A percentile compares a stretch with the other conserved stretches of the same genome.
phyloP scores from a whole-genome alignment of 169 alveolate species.

The Plasmodium coatneyi region DNA sequence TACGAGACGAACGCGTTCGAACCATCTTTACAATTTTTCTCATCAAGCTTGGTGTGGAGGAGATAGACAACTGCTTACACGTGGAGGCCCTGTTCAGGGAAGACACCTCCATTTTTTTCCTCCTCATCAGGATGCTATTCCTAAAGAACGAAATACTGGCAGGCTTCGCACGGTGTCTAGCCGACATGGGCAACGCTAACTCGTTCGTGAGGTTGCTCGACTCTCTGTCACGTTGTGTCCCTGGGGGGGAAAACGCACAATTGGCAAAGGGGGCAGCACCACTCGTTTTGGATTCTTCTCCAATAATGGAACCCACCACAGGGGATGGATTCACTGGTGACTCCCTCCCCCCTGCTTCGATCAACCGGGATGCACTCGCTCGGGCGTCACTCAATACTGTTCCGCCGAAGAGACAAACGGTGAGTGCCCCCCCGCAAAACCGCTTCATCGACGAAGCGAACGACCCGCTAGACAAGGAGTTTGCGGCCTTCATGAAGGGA shows the following conservation, averaged over 20 bases:
- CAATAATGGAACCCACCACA: neutral
- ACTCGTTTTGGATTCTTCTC: neutral
- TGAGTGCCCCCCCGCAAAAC: neutral
- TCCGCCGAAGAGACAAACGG: neutral
- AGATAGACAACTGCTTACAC: conserved; percentile 41
- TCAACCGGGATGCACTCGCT: neutral
- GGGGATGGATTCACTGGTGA: neutral
- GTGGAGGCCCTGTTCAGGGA: conserved; percentile 18
- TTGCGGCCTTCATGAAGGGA: conserved; percentile 43
- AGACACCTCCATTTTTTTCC: conserved; percentile 53
- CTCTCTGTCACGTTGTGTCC: neutral
- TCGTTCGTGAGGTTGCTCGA: conserved; percentile 38
- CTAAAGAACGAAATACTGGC: conserved; percentile 31
- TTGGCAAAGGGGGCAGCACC: neutral
- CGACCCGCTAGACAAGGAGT: conserved; percentile 19
- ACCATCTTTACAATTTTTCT: conserved; percentile 66
- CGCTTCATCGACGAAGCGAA: conserved; percentile 2
- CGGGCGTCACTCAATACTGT: neutral
- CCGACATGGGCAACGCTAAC: conserved; percentile 17
- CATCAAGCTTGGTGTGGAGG: conserved; percentile 70
- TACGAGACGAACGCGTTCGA: conserved; percentile 18
- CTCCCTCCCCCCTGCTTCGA: neutral
- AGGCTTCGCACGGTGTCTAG: conserved; percentile 5
- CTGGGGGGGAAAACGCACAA: neutral
- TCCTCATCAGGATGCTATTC: conserved; percentile 49